Evolutionary conservation across 805 yeast species (phyloP), one percentile per base, ranked within the genome.

Genomic region (Pichia deserticola): DNA sequence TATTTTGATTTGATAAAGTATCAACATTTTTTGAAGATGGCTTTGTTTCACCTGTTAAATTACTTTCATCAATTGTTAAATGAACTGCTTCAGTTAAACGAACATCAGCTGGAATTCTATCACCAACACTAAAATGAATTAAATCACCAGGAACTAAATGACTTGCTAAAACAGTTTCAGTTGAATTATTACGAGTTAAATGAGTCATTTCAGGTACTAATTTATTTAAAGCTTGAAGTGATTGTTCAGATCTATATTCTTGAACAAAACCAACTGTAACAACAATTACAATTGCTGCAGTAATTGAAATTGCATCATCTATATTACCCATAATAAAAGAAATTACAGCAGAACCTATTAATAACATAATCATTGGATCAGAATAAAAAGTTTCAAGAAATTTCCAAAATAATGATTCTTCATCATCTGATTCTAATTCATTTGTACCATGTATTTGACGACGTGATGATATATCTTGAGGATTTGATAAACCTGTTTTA

Each of bases 151-250:
- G 98, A 27, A 93, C 99, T 52, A 93, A 76, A 40, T 79, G 78
- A 0, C 90, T 77, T 0, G 99, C 99, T 54, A 92, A 70, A 7
- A 87, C 89, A n/a, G 85, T 81, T 46, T 86, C 83, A 9, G 87
- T 79, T 52, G 79, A 76, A 11, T 89, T 90, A 59, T 79, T 82
- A 66, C 99, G 78, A 10, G 95, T 84, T 45, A 93, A 76, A 64
- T 92, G 93, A 36, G 97, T 95, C 63, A 86, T 89, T n/a, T 95
- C 97, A 2, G 99, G 99, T 7, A 93, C 97, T 58, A 93, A 76
- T 62, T 86, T 86, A 65, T 86, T 90, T 52, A 93, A 76, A 0
- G 98, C 98, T 65, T 90, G 95, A 51, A 93, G 72, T 5, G 97
- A 87, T 72, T 93, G 86, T 62, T 93, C 99, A 2, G 96, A 87